Percentiles rank a stretch among this genome's conserved stretches.
Conservation (phyloP, 192 early-diverging fungal genomes). For the Piromyces sp. region DNA sequence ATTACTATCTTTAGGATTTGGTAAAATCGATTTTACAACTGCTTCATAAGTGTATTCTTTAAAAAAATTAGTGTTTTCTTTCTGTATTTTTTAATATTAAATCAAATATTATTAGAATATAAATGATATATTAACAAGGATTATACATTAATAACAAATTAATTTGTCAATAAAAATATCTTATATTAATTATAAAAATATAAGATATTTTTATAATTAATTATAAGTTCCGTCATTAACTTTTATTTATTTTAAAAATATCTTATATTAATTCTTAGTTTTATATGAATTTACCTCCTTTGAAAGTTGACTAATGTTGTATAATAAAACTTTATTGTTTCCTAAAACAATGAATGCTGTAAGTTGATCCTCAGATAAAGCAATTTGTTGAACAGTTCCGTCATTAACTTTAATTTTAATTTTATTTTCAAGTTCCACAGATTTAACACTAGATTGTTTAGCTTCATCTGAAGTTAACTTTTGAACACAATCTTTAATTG, state of each 20-base stretch:
- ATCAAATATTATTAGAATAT: too few species aligned
- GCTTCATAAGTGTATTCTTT: background rate
- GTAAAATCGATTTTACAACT: background rate
- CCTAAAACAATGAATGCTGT: background rate
- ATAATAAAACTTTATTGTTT: background rate
- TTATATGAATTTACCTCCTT: background rate
- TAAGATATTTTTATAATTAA: too few species aligned
- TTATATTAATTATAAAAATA: too few species aligned
- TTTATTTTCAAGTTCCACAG: background rate
- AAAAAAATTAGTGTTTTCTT: background rate
- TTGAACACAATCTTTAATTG: background rate
- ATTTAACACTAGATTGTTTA: background rate
- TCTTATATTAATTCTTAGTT: too few species aligned
- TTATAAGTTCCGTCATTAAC: too few species aligned
- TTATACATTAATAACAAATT: too few species aligned
- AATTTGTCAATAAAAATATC: too few species aligned
- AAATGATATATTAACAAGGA: too few species aligned
- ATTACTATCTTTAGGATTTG: background rate
- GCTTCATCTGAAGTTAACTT: background rate
- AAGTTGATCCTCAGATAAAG: background rate
- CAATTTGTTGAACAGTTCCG: background rate
- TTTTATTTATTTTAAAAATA: too few species aligned
- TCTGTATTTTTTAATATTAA: background rate
- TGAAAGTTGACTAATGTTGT: background rate
- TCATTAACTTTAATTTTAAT: background rate